Evolutionary conservation across 2,329 filamentous ascomycete species (phyloP).

Genomic region (Phialophora expanda): DNA sequence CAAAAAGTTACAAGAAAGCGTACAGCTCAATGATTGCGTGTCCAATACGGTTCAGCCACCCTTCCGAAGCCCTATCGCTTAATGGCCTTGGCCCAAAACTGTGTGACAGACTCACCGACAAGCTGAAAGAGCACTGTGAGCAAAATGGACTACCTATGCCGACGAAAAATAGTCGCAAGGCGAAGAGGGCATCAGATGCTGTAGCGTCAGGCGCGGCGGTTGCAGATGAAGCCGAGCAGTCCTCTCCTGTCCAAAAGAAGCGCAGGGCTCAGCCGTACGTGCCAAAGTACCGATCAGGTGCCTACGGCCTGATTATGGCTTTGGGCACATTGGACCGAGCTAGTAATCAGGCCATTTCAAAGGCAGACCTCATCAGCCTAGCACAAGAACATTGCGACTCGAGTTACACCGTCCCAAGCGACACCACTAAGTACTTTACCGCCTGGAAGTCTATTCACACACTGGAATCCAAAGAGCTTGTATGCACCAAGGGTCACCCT

Average conservation of each 20-base stretch:
- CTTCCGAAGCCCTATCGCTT: slow-evolving; percentile 73
- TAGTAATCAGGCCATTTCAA: slow-evolving; percentile 65
- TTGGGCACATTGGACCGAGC: slow-evolving; percentile 66
- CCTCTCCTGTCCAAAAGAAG: slow-evolving; percentile 59
- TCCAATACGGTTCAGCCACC: slow-evolving; percentile 72
- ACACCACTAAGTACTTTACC: slow-evolving; percentile 73
- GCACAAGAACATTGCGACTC: slow-evolving; percentile 75
- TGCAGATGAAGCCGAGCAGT: slow-evolving; percentile 42
- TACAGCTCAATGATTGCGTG: slow-evolving; percentile 78
- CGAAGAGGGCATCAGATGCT: slow-evolving; percentile 42
- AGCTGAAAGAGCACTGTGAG: slow-evolving; percentile 61
- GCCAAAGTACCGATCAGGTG: slow-evolving; percentile 72
- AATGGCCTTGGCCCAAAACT: slow-evolving; percentile 75
- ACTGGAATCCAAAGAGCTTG: slow-evolving; percentile 72
- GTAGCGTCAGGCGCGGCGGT: slow-evolving; percentile 41
- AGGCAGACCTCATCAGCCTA: slow-evolving; percentile 68
- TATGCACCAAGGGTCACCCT: slow-evolving; percentile 72
- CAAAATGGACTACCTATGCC: slow-evolving; percentile 73
- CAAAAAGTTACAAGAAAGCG: slow-evolving; percentile 70
- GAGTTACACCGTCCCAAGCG: slow-evolving; percentile 71
- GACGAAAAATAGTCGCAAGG: slow-evolving; percentile 48
- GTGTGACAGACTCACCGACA: slow-evolving; percentile 70
- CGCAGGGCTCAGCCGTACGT: slow-evolving; percentile 69
- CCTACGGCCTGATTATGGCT: slow-evolving; percentile 73
- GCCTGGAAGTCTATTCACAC: slow-evolving; percentile 86